Conservation (phyloP, 345 rosid species). For the Populus simonii region DNA sequence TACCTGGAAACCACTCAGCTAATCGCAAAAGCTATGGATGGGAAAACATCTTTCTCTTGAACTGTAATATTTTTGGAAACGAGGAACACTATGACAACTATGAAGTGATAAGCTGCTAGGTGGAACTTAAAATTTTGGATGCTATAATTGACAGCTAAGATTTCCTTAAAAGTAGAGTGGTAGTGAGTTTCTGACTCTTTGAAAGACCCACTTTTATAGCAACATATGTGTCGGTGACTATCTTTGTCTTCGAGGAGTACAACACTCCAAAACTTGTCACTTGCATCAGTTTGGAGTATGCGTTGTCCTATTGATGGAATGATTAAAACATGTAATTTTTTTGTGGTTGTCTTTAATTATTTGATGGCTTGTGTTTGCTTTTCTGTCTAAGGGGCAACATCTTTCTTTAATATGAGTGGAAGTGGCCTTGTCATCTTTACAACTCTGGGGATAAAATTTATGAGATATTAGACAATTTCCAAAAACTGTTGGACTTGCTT, state of each 20-base stretch:
- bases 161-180: no score
- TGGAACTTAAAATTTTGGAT: not conserved
- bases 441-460: not conserved
- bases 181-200: no score
- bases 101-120: not conserved
- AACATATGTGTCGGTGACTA: accelerated
- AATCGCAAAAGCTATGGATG: no score
- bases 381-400: no score
- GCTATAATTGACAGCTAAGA: not conserved
- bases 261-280: not conserved
- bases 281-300: no score
- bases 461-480: not conserved
- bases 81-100: no score
- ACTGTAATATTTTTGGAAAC: no score
- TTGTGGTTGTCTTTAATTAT: no score
- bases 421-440: not conserved
- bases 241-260: no score
- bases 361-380: no score
- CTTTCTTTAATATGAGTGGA: not conserved
- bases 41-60: no score
- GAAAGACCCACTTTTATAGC: accelerated
- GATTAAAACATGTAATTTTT: not conserved
- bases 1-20: not conserved
- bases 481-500: not conserved
- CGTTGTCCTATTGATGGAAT: not conserved